Base-by-base conservation (phyloP, 495 filamentous ascomycete species). In the Lepraria neglecta region DNA sequence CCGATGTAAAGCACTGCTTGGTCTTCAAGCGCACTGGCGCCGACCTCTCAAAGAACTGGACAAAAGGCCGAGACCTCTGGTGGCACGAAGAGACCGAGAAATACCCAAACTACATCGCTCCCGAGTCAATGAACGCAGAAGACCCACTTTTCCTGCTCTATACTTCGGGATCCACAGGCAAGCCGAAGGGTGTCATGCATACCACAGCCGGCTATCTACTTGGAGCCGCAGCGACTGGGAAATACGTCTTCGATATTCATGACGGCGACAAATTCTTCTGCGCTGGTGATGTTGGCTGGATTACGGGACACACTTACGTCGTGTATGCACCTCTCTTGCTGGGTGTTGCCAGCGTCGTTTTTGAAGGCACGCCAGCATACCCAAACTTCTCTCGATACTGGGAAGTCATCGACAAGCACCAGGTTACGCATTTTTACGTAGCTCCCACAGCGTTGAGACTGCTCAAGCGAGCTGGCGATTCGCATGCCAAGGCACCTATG, bases 181-280 rank as follows among this genome's bases (percentile, higher is more conserved):
- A 97, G 80, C 94, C 94, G 46, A 99, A 99, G 84, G 94, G 94
- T 75, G 89, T 99, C 35, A 90, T 97, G 91, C 94, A 97, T 80
- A 95, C 91, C 11, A 99, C 94, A 61, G 95, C 79, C 59, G 94
- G 94, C 42, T 97, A 97, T 73, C 84, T 97, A 28, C 74, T 97
- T 11, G 94, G 94, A 44, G 94, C 92, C 24, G 94, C 95, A 9
- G 78, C 85, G 68, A 97, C 94, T 43, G 95, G 91, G 67, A 99
- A 97, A 75, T 97, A 99, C 69, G 92, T 97, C 58, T 99, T 99
- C 71, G 95, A 99, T 71, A 94, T 99, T 65, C 94, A 99, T 67
- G 87, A 91, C 52, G 84, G 84, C 56, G 94, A 99, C 74, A 82
- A 81, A 59, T 97, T 91, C 79, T 97, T 97, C 83, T 97, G 94